Base-by-base conservation (phyloP, 345 rosid genomes). In the Erodium maritimum region DNA sequence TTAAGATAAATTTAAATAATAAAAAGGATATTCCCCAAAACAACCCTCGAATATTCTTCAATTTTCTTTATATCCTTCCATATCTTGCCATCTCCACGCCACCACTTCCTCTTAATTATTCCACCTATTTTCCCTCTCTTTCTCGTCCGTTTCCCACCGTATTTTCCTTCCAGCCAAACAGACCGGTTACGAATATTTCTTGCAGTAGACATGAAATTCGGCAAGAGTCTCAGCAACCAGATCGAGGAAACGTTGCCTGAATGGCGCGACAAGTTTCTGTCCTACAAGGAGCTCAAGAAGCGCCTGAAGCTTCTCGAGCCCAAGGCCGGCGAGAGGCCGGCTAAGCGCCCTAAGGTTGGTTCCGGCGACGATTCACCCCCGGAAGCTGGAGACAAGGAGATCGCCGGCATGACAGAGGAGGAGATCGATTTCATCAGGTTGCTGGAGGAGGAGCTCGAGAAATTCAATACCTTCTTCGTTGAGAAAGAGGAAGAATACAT, bases 401-500 rank as follows among this genome's bases (percentile, higher is more conserved):
- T 19, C 6, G 19, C 24, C 17, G 12, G 50, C 4, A 55, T 62
- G 66, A 29, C 66, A 7, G 45, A 54, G 59, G 71, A 62, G 55
- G 71, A 68, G 67, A 52, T 53, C 50, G 71, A 68, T n/a, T 68
- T 68, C 67, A 52, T 68, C 13, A 58, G 66, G 45, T 70, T 83
- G 59, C 75, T 93, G 68, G 98, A 91, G 61, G 82, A 66, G 29
- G 96, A 91, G 77, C 81, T 91, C 34, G 94, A 93, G 83, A 93
- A 93, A 71, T 87, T 93, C 73, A 93, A 93, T 55, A 52, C 81
- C 4, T 89, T 89, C 77, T 93, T 89, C 65, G 87, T 89, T n/a
- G 97, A 93, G 75, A 77, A 93, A 58, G 99, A 93, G 82, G 99
- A 93, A 74, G 97, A 89, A 54, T 85, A 89, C 58, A 85, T 93